These are phyloP conservation scores for Neonectria neomacrospora DNA, from an alignment of 2,329 filamentous ascomycete species.

Conservation along the genomic window DNA sequence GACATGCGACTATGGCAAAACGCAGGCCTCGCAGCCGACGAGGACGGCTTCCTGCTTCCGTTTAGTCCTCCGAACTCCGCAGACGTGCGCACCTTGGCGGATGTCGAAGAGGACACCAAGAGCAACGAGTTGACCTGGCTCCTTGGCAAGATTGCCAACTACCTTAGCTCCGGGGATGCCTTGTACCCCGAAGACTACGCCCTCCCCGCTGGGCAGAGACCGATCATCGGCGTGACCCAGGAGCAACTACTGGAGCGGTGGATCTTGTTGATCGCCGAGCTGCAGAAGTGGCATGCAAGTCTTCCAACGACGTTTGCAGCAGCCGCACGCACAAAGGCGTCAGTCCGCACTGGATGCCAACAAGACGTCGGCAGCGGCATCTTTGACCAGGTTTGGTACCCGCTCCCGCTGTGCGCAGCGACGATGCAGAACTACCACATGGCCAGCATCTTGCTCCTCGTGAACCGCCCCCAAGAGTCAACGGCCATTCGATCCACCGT, in stretches of 20 bases:
- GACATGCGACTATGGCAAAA: constrained; percentile 73
- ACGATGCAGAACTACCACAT: constrained; percentile 75
- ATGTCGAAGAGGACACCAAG: constrained; percentile 71
- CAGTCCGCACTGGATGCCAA: neutral
- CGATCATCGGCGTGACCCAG: constrained; percentile 35
- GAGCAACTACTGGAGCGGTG: constrained; percentile 35
- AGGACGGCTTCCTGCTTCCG: constrained; percentile 34
- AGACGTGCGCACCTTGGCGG: constrained; percentile 56
- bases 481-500: constrained; percentile 40
- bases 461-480: constrained; percentile 56
- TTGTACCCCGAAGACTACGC: constrained; percentile 49
- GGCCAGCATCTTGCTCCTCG: constrained; percentile 68
- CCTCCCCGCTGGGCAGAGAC: constrained; percentile 31
- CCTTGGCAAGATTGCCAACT: constrained; percentile 73
- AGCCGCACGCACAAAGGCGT: constrained; percentile 26
- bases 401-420: constrained; percentile 70
- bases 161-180: constrained; percentile 67
- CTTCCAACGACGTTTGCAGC: constrained; percentile 33
- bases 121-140: constrained; percentile 74
- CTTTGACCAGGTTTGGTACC: constrained; percentile 71
- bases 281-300: constrained; percentile 34
- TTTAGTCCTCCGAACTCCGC: constrained; percentile 52
- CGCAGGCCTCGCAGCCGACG: constrained; percentile 65
- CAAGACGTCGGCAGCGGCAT: neutral
- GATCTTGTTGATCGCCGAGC: constrained; percentile 28